Evolutionary conservation across 306 rosid species (phyloP), one percentile per base, ranked within the genome.

Genomic region (Citrullus amarus): DNA sequence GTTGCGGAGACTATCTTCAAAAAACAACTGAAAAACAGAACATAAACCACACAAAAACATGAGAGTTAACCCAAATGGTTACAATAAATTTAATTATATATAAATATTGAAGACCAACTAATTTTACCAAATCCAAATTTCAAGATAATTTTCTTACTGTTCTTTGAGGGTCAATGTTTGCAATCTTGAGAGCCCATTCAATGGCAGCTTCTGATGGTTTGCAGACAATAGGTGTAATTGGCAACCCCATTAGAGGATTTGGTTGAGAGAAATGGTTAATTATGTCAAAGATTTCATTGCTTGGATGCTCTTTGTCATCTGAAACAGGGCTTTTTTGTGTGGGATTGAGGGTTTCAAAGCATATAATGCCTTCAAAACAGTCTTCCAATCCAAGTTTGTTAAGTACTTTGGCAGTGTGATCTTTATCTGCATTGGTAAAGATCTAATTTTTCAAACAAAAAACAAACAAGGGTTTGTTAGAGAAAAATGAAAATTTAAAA

Each of bases 311-410:
- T 88, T 92, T 84, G 87, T 93, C 62, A 80, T 88, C 97, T 28
- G 88, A 89, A 41, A 86, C 80, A 53, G 70, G 79, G 83, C 6
- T 81, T 79, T 85, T 87, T 81, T 92, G 91, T 53, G 56, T 79
- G 1, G 90, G 93, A 84, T 94, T 94, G 56, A 94, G 90, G 59
- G 96, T 94, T 86, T 94, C 98, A 81, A 94, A 94, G 87, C 97
- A 94, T 56, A 91, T 85, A 17, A 94, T 92, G 77, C 97, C 97
- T 84, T 91, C 98, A 84, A 94, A 94, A 77, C 95, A 90, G 32
- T 88, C 97, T 74, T 92, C 96, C 70, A 94, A 84, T 71, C 97
- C 98, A 78, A 94, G 97, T 84, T 84, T 94, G 80, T 80, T 85
- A 5, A 94, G 91, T 78, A 92, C 93, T 80, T 89, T 88, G 58